Percentiles rank a stretch among this genome's conserved stretches.
Conservation (phyloP, 257 asterid species). For the Petrea volubilis region DNA sequence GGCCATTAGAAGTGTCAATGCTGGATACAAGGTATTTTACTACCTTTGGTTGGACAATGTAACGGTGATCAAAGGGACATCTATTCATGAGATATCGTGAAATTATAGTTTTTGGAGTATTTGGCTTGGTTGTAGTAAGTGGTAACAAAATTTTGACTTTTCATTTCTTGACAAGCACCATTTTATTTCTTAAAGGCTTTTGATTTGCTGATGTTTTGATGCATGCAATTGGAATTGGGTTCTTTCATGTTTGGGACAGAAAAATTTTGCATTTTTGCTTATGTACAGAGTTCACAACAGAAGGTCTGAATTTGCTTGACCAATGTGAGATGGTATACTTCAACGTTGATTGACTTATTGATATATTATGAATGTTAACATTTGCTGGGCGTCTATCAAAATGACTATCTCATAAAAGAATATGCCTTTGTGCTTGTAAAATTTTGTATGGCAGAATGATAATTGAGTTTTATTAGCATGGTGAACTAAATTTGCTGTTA, state of each 20-base stretch:
- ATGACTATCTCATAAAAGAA: neutral
- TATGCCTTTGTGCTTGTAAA: constrained; percentile 6
- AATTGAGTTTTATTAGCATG: neutral
- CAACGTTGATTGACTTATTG: neutral
- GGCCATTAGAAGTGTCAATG: constrained; percentile 80
- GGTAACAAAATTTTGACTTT: constrained; percentile 13
- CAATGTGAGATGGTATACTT: neutral
- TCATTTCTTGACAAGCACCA: constrained; percentile 1
- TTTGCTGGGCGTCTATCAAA: neutral
- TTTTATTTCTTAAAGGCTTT: neutral
- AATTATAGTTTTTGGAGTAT: neutral
- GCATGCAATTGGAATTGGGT: neutral
- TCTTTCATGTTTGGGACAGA: neutral
- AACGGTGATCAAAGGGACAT: constrained; percentile 17
- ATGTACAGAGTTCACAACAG: neutral
- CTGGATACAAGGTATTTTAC: constrained; percentile 77
- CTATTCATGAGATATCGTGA: neutral
- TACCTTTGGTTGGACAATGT: constrained; percentile 13
- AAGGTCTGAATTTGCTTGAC: constrained; percentile 2
- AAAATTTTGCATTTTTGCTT: constrained; percentile 7
- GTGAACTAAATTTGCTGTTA: neutral
- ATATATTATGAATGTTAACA: neutral
- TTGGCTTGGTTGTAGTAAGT: constrained; percentile 4
- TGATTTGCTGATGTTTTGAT: neutral
- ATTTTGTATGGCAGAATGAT: neutral